Conservation (phyloP, 2,329 filamentous ascomycete genomes). For the Exophiala spinifera region DNA sequence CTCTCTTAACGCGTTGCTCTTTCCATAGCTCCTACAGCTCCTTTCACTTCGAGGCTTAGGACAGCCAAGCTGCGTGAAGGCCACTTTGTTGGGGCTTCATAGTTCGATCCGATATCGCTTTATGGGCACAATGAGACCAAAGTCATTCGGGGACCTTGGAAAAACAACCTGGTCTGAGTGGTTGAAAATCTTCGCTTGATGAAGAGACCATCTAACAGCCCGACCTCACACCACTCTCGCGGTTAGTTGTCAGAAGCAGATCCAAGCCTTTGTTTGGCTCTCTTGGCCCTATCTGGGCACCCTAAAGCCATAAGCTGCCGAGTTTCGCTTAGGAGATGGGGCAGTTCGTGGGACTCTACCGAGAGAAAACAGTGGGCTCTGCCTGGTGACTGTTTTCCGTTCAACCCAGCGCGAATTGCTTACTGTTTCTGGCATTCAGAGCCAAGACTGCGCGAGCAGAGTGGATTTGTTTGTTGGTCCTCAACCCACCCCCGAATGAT, state of each 20-base stretch:
- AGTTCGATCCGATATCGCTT: too few relatives aligned
- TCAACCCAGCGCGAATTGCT: background rate
- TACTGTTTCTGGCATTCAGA: background rate
- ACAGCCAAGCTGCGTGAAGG: too few relatives aligned
- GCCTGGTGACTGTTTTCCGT: background rate
- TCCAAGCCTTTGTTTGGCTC: background rate
- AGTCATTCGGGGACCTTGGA: too few relatives aligned
- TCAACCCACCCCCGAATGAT: background rate
- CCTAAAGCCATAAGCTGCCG: background rate
- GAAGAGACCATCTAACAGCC: background rate
- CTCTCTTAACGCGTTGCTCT: too few relatives aligned
- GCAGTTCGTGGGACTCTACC: background rate
- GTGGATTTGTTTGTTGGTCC: background rate
- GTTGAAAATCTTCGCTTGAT: background rate
- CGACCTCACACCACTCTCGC: background rate
- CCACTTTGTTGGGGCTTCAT: too few relatives aligned
- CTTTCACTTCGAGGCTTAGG: too few relatives aligned
- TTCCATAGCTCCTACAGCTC: too few relatives aligned
- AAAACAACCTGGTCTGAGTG: too few relatives aligned
- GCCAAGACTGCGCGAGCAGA: background rate
- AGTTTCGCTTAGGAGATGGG: background rate
- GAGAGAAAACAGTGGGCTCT: background rate
- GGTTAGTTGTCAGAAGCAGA: background rate
- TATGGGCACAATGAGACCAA: too few relatives aligned
- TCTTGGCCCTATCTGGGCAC: background rate